Percentiles rank a stretch among this genome's conserved stretches.
Evolutionary conservation across 257 asterid species (phyloP).

Genomic region (Handroanthus guayacan): DNA sequence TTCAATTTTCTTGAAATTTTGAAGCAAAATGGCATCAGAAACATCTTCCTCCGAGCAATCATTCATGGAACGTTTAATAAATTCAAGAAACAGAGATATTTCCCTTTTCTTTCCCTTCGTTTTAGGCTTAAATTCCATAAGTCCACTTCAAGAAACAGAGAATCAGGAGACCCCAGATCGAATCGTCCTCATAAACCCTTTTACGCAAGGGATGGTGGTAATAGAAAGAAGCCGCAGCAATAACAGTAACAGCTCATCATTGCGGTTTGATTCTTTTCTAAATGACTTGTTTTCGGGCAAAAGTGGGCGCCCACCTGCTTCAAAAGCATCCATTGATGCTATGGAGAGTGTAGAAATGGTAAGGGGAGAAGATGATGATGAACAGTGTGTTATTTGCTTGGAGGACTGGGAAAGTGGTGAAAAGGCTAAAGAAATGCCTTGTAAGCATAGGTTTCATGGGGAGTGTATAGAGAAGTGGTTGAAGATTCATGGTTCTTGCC

Average conservation of each 20-base stretch:
- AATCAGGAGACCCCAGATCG: conserved; percentile 36
- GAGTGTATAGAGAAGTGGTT: conserved; percentile 75
- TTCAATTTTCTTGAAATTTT: not conserved
- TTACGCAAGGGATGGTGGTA: conserved; percentile 64
- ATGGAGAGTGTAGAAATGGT: conserved; percentile 51
- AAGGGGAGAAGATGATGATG: conserved; percentile 35
- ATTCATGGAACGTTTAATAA: conserved; percentile 43
- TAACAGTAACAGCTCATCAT: conserved; percentile 1
- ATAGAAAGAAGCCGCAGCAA: conserved; percentile 41
- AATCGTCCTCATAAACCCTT: conserved; percentile 63
- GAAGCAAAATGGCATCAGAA: conserved; percentile 58
- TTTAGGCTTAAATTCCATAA: conserved; percentile 41
- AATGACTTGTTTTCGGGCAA: conserved; percentile 48
- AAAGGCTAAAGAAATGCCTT: conserved; percentile 73
- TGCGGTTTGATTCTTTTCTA: conserved; percentile 44
- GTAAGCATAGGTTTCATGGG: conserved; percentile 70
- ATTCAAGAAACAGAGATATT: conserved; percentile 52
- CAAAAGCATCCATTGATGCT: conserved; percentile 72
- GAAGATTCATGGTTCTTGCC: conserved; percentile 77
- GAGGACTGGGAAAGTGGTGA: conserved; percentile 63
- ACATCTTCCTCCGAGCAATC: conserved; percentile 37
- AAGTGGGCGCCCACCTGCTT: conserved; percentile 72
- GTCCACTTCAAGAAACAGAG: conserved; percentile 38
- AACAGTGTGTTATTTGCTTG: conserved; percentile 69
- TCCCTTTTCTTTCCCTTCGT: conserved; percentile 57